Conservation (phyloP, 116 monocot species). For the Trichopus zeylanicus region DNA sequence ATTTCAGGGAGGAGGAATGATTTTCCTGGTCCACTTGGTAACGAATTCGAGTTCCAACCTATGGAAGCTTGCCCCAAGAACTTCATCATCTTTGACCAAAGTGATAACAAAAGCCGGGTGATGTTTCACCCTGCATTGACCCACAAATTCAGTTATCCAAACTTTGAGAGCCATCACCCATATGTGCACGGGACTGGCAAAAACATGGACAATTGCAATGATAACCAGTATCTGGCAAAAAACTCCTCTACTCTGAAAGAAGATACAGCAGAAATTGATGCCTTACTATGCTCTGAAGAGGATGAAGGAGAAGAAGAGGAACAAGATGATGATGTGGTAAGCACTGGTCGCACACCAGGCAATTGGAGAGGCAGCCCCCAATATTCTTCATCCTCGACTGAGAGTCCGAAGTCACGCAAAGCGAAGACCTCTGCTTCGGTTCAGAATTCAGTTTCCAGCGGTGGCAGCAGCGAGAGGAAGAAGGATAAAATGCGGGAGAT, state of each 20-base stretch:
- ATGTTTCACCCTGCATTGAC: conserved; percentile 56
- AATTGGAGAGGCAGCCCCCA: conserved; percentile 18
- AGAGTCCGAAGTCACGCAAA: conserved; percentile 2
- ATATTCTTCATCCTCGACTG: conserved; percentile 17
- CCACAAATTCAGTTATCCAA: conserved; percentile 21
- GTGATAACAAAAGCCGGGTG: conserved; percentile 24
- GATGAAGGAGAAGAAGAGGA: conserved; percentile 33
- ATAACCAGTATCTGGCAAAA: conserved; percentile 13
- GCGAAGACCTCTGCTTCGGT: neutral
- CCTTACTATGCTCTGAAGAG: conserved; percentile 40
- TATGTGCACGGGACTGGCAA: conserved; percentile 12
- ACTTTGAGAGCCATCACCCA: conserved; percentile 1
- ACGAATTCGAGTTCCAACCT: conserved; percentile 38
- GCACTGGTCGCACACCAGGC: conserved; percentile 52
- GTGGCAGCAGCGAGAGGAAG: conserved; percentile 19
- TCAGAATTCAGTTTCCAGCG: conserved; percentile 4
- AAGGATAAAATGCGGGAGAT: conserved; percentile 44
- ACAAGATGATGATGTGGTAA: conserved; percentile 53
- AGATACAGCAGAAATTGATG: conserved; percentile 65
- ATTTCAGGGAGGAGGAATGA: conserved; percentile 5
- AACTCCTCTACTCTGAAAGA: conserved; percentile 44
- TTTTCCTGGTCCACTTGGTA: conserved; percentile 11
- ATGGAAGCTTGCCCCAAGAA: conserved; percentile 48
- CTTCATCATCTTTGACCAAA: conserved; percentile 63
- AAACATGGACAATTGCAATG: conserved; percentile 8